These are phyloP conservation scores for Polyplosphaeria fusca DNA, from an alignment of 495 filamentous ascomycete species.

Conservation along the genomic window DNA sequence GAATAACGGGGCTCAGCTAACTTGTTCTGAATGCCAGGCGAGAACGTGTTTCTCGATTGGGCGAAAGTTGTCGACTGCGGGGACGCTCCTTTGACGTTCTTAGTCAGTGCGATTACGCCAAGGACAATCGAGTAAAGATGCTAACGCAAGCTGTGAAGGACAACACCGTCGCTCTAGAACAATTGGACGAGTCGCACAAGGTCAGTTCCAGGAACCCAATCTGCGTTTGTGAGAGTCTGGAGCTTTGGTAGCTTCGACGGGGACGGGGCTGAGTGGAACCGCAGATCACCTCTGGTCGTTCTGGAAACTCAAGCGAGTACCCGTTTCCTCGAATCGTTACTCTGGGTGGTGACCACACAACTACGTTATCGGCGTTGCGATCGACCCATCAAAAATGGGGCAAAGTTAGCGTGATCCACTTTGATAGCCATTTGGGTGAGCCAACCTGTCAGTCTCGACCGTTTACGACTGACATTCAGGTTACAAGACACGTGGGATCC, in stretches of 20 bases:
- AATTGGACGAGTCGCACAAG: slow-evolving; percentile 49
- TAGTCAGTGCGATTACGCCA: slow-evolving; percentile 29
- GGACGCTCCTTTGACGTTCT: slow-evolving; percentile 51
- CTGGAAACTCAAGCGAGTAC: slow-evolving; percentile 32
- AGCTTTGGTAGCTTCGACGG: no score
- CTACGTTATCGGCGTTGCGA: slow-evolving; percentile 49
- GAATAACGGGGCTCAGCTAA: no score
- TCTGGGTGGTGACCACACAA: slow-evolving; percentile 54
- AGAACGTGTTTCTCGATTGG: slow-evolving; percentile 48
- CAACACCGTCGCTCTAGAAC: slow-evolving; percentile 52
- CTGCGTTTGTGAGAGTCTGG: not conserved
- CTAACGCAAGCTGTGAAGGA: slow-evolving; percentile 39
- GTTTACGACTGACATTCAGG: slow-evolving; percentile 4
- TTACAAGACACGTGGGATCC: slow-evolving; percentile 50
- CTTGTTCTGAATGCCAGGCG: no score
- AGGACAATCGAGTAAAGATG: not conserved
- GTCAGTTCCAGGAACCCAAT: slow-evolving; percentile 17
- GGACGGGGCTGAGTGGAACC: not conserved
- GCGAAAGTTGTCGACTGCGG: slow-evolving; percentile 53
- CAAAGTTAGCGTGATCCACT: slow-evolving; percentile 52
- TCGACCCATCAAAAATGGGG: slow-evolving; percentile 48
- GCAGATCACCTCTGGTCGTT: slow-evolving; percentile 38
- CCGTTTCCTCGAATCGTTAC: slow-evolving; percentile 48
- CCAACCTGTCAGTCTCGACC: not conserved
- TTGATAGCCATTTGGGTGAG: slow-evolving; percentile 52